Evolutionary conservation across 1,284 basidiomycete species (phyloP), one percentile per base, ranked within the genome.

Genomic region (Mycena sp.): DNA sequence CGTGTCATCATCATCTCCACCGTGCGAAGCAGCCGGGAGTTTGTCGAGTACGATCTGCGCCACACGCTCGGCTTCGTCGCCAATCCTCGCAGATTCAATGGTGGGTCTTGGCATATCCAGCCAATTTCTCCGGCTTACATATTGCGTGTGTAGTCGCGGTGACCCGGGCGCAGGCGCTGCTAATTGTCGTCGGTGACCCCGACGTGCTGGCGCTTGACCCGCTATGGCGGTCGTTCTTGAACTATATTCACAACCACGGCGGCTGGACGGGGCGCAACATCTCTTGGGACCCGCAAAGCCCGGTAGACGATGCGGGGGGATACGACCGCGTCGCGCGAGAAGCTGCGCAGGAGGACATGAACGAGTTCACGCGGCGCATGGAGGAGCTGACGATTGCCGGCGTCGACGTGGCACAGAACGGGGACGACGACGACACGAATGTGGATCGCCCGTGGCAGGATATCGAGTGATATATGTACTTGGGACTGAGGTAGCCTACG

Each of bases 1-100:
- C 78, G 81, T 0, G 81, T 88, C 10, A 89, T 90, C 54, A 87
- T 90, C 66, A 81, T 90, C 14, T 89, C 88, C 3, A 88, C 87
- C 21, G 88, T 90, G 1, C 77, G 88, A 65, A 89, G 87, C 69
- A 88, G 83, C 69, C 76, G 73, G 3, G 80, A 88, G 29, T 85
- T 81, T 65, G 77, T 90, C 21, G 74, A 81, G 21, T 84, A 78
- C 63, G 81, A 83, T 61, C 68, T 82, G 5, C 73, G 73, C 41
- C 80, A 81, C 59, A 78, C 80, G 4, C 77, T 85, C 6, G 82
- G 83, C 32, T 82, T 84, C 70, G 77, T 86, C 7, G 86, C 87
- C 11, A 86, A 84, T 68, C 81, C 83, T 48, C 80, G 83, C 12
- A 83, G 88, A 11, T 85, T 90, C 75, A 90, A 90, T 68, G 88